A percentile compares a stretch with the other conserved stretches of the same genome.
phyloP scores from a whole-genome alignment of 2,329 filamentous ascomycete genomes.

The Tolypocladium nubicola region DNA sequence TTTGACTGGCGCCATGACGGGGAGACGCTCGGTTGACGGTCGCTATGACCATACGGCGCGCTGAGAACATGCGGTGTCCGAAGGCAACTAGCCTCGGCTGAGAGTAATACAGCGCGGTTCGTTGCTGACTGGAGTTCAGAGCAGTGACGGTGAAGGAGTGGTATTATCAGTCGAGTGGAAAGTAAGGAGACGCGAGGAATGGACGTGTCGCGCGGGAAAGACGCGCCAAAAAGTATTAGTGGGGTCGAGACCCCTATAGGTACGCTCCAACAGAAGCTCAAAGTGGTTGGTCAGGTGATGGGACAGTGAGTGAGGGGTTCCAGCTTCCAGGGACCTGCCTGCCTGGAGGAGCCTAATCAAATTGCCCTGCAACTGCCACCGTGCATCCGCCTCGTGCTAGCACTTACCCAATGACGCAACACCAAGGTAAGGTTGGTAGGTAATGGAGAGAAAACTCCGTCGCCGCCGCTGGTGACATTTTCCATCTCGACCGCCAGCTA shows the following conservation, averaged over 20 bases:
- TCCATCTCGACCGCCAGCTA: background rate
- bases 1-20: slow-evolving; percentile 25
- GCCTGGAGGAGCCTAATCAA: too few relatives aligned
- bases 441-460: background rate
- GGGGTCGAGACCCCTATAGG: too few relatives aligned
- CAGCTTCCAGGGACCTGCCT: too few relatives aligned
- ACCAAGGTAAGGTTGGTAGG: background rate
- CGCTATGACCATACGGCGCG: background rate
- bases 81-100: too few relatives aligned
- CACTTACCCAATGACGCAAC: background rate
- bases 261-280: too few relatives aligned
- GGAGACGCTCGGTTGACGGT: background rate
- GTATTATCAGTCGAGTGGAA: background rate
- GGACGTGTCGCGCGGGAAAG: background rate
- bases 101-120: background rate
- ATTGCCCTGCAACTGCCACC: too few relatives aligned
- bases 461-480: background rate
- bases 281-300: too few relatives aligned
- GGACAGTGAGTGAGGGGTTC: too few relatives aligned
- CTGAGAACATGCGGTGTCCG: background rate
- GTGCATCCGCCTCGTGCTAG: too few relatives aligned
- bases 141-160: background rate
- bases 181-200: background rate
- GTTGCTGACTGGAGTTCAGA: background rate
- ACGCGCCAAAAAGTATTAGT: background rate